Evolutionary conservation across 495 filamentous ascomycete genomes (phyloP).

Genomic region (Neurospora sp.): DNA sequence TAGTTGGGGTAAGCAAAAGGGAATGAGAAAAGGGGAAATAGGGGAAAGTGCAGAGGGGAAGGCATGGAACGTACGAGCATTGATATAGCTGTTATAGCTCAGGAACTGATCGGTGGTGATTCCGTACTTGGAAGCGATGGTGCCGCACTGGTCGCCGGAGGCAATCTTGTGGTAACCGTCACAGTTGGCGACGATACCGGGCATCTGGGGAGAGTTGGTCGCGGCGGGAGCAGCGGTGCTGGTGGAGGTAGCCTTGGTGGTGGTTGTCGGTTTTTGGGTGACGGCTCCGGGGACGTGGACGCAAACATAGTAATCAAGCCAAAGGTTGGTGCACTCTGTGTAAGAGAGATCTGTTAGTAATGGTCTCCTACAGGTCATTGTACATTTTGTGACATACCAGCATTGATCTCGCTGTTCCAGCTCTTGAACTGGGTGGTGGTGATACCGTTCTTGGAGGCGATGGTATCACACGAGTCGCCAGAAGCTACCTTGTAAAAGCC

Average conservation of each 20-base stretch:
- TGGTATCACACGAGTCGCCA: slow-evolving; percentile 33
- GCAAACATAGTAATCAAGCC: slow-evolving; percentile 12
- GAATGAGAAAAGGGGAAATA: too few species aligned
- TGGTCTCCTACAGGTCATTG: slow-evolving; percentile 10
- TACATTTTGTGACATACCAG: slow-evolving; percentile 8
- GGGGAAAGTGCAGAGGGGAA: too few species aligned
- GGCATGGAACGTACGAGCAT: neutral
- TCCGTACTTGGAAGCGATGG: slow-evolving; percentile 20
- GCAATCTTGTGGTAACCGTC: slow-evolving; percentile 29
- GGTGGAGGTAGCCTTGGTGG: neutral
- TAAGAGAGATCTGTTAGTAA: neutral
- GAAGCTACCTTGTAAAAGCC: slow-evolving; percentile 29
- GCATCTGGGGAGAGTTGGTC: slow-evolving; percentile 29
- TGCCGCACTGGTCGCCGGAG: slow-evolving; percentile 33
- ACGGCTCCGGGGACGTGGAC: slow-evolving; percentile 1
- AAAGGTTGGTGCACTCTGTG: slow-evolving; percentile 5
- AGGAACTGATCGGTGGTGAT: slow-evolving; percentile 22
- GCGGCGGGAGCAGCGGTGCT: slow-evolving; percentile 11
- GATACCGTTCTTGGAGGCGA: slow-evolving; percentile 23
- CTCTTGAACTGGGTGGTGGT: slow-evolving; percentile 16
- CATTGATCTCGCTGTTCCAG: slow-evolving; percentile 32
- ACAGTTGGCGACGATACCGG: slow-evolving; percentile 31
- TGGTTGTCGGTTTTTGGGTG: neutral
- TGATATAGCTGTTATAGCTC: slow-evolving; percentile 23
- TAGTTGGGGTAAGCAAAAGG: too few species aligned